Conservation (phyloP, 2,329 filamentous ascomycete genomes). For the Nothomitra cinnamomea region DNA sequence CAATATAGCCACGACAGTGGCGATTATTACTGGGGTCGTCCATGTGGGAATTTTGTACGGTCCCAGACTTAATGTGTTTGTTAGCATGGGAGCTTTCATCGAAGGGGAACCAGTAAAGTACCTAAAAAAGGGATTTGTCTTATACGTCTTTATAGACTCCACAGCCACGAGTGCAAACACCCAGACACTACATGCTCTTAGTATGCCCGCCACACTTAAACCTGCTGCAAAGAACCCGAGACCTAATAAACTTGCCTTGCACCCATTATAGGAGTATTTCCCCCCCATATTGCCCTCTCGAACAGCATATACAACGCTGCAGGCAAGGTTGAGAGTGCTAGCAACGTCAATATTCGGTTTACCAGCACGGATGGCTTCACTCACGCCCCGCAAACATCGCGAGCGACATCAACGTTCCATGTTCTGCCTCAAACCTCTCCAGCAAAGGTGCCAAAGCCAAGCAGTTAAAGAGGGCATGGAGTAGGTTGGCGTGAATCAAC, state of each 20-base stretch:
- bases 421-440: constrained; percentile 83
- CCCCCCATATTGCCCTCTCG: constrained; percentile 53
- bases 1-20: constrained; percentile 58
- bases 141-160: constrained; percentile 75
- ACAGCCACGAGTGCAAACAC: constrained; percentile 74
- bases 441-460: constrained; percentile 71
- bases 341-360: constrained; percentile 4
- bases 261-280: constrained; percentile 61
- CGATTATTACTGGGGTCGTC: constrained; percentile 67
- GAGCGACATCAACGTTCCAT: constrained; percentile 77
- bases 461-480: constrained; percentile 68
- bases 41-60: constrained; percentile 70
- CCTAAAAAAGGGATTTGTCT: constrained; percentile 61
- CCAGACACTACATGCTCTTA: constrained; percentile 51
- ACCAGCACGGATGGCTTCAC: constrained; percentile 22
- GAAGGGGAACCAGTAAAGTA: constrained; percentile 15
- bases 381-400: constrained; percentile 80
- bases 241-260: constrained; percentile 43
- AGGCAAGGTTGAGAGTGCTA: constrained; percentile 65
- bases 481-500: constrained; percentile 62
- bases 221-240: constrained; percentile 6
- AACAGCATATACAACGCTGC: constrained; percentile 65
- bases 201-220: constrained; percentile 9
- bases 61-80: constrained; percentile 26
- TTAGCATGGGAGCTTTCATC: not conserved